Conservation (phyloP, 495 filamentous ascomycete genomes). For the Xylaria acuta region DNA sequence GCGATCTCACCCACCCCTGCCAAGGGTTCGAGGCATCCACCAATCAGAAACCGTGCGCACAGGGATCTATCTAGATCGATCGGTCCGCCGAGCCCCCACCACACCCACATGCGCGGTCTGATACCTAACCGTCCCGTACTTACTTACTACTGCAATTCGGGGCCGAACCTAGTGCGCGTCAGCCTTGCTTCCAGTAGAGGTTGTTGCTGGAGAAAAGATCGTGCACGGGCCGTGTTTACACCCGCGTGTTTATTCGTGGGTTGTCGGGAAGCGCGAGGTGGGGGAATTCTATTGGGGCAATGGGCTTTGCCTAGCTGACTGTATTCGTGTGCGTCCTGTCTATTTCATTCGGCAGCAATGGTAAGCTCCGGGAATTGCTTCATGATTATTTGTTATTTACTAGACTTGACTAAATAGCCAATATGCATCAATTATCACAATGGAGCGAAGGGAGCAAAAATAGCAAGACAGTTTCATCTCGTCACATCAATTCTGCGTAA, state of each 20-base stretch:
- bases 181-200: not conserved
- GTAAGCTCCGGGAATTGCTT: not conserved
- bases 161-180: not conserved
- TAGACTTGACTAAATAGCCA: not conserved
- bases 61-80: not conserved
- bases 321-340: not conserved
- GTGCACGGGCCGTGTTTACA: not conserved
- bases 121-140: not conserved
- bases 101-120: not conserved
- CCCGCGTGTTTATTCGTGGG: not conserved
- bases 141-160: not conserved
- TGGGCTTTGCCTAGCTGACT: not conserved
- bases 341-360: not conserved
- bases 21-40: not conserved
- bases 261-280: not conserved
- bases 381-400: not conserved
- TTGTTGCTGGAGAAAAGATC: not conserved
- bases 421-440: not conserved
- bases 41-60: not conserved
- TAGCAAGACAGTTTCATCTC: not conserved
- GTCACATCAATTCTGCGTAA: conserved; percentile 1
- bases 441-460: not conserved
- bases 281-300: no score
- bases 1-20: not conserved
- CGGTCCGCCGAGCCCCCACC: not conserved